Percentiles rank a stretch among this genome's conserved stretches.
phyloP scores from a whole-genome alignment of 176 grass and related monocot species.

The Oryza officinalis region DNA sequence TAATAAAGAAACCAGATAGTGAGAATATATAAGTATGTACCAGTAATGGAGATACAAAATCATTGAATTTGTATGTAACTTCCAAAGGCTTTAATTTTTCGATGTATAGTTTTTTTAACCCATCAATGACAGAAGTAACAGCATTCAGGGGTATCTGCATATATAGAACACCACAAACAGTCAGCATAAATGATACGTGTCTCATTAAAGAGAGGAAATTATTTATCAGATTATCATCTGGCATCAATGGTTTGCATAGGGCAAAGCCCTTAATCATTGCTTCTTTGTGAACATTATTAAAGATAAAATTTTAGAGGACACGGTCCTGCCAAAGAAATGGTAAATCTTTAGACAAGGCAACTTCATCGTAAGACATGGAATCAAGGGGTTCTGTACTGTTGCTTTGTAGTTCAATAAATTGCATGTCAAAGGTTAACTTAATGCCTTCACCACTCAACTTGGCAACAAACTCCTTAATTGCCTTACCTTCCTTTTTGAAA shows the following conservation, averaged over 20 bases:
- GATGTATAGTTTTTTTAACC: constrained; percentile 87
- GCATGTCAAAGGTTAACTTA: neutral
- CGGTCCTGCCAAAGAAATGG: neutral
- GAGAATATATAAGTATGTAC: constrained; percentile 43
- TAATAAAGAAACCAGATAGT: neutral
- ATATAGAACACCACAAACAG: constrained; percentile 37
- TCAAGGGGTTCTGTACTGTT: neutral
- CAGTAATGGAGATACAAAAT: constrained; percentile 90
- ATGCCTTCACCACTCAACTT: neutral
- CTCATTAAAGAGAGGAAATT: neutral
- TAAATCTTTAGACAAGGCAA: neutral
- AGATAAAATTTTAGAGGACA: neutral
- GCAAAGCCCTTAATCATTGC: no score
- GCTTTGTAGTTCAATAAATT: neutral
- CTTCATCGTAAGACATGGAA: neutral
- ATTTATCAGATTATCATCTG: neutral
- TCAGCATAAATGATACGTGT: constrained; percentile 26
- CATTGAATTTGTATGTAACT: constrained; percentile 94
- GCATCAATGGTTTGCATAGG: constrained; percentile 1
- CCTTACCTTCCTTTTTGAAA: neutral
- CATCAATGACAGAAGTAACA: constrained; percentile 94
- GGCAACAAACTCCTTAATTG: neutral
- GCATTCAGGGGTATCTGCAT: constrained; percentile 82
- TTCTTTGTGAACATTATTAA: neutral
- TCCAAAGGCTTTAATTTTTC: constrained; percentile 98